A percentile compares a stretch with the other conserved stretches of the same genome.
Conservation (phyloP, 2,329 filamentous ascomycete species). For the Diplodia intermedia region DNA sequence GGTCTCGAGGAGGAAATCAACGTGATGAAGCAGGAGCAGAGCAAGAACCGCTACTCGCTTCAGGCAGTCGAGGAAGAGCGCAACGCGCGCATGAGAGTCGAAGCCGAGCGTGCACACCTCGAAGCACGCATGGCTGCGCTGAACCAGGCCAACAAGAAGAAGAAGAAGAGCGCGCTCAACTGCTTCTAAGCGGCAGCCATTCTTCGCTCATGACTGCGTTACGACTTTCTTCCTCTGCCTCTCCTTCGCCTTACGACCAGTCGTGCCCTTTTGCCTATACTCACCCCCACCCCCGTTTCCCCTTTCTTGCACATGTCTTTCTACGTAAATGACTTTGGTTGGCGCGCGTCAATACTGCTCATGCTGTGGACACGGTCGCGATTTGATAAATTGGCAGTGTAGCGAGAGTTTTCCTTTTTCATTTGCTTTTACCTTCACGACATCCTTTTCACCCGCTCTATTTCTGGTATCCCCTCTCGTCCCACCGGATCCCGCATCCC, state of each 20-base stretch:
- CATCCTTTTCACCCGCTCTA: conserved; percentile 27
- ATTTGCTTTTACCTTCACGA: conserved; percentile 27
- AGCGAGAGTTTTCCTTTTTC: conserved; percentile 16
- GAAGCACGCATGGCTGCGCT: conserved; percentile 80
- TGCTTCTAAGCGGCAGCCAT: conserved; percentile 75
- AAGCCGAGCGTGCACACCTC: conserved; percentile 84
- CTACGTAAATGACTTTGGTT: conserved; percentile 31
- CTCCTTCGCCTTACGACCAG: conserved; percentile 14
- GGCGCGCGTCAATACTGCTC: conserved; percentile 18
- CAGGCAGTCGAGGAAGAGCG: conserved; percentile 96
- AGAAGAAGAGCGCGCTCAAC: conserved; percentile 93
- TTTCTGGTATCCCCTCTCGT: conserved; percentile 16
- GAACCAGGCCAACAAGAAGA: conserved; percentile 89
- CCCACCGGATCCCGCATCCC: not conserved
- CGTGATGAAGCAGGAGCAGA: conserved; percentile 66
- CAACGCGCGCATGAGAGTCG: conserved; percentile 87
- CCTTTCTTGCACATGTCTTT: conserved; percentile 30
- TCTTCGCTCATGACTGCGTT: conserved; percentile 14
- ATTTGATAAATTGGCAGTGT: conserved; percentile 28
- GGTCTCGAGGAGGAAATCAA: conserved; percentile 76
- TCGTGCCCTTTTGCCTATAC: not conserved
- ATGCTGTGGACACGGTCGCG: conserved; percentile 26
- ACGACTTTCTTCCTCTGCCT: conserved; percentile 14
- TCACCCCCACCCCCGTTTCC: conserved; percentile 15
- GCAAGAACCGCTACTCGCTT: conserved; percentile 68